Conservation (phyloP, 1,284 basidiomycete genomes). For the Papiliotrema nemorosa region DNA sequence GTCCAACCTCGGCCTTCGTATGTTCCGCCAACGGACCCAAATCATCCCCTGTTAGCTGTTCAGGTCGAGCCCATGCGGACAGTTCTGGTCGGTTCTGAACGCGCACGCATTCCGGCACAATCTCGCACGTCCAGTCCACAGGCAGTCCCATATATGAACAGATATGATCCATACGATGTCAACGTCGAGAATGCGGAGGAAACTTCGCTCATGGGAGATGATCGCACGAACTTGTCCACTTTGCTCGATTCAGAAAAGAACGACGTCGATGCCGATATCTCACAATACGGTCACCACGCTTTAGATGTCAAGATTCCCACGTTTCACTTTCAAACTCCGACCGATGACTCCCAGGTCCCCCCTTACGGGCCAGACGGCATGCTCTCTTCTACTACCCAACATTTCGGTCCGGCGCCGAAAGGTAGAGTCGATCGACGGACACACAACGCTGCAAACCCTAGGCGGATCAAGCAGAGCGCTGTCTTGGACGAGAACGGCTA, state of each 20-base stretch:
- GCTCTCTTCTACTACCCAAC: constrained; percentile 56
- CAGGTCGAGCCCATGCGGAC: too few relatives aligned
- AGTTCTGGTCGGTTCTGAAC: too few relatives aligned
- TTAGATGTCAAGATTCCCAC: constrained; percentile 1
- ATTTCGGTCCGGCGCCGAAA: constrained; percentile 80
- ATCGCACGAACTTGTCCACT: too few relatives aligned
- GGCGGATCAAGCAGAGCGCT: constrained; percentile 50
- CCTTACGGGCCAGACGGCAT: constrained; percentile 11
- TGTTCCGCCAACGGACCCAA: constrained; percentile 37
- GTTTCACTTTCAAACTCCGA: constrained; percentile 15
- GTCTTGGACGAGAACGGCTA: constrained; percentile 64
- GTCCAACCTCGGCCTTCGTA: constrained; percentile 33
- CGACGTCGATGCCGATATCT: constrained; percentile 7
- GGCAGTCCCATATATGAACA: too few relatives aligned
- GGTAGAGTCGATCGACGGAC: constrained; percentile 71
- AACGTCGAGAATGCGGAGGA: too few relatives aligned
- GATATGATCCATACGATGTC: too few relatives aligned
- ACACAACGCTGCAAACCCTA: constrained; percentile 51
- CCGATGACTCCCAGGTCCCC: background rate
- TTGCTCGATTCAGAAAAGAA: too few relatives aligned
- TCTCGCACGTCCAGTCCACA: too few relatives aligned
- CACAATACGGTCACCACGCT: background rate
- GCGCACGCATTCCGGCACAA: too few relatives aligned
- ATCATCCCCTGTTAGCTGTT: constrained; percentile 40
- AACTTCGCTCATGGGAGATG: too few relatives aligned